phyloP scores from a whole-genome alignment of 345 rosid genomes.

The Draba incana region DNA sequence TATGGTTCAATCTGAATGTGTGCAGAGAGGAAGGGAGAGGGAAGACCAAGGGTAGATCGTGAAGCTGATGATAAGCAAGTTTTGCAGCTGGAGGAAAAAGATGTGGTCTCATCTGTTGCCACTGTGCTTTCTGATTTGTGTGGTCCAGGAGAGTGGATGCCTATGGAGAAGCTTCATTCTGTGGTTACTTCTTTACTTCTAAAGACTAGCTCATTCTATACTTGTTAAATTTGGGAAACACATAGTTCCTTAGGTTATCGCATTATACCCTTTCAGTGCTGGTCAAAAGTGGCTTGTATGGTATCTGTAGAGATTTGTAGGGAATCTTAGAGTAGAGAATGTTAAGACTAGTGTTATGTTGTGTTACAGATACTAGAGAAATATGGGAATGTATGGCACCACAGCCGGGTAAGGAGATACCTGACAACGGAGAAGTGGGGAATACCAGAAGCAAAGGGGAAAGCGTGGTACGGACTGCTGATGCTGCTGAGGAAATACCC shows the following conservation, averaged over 20 bases:
- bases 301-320: no score
- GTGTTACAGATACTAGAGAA: slow-evolving; percentile 69
- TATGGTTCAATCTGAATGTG: slow-evolving; percentile 15
- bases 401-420: slow-evolving; percentile 80
- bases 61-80: slow-evolving; percentile 92
- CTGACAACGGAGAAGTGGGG: slow-evolving; percentile 79
- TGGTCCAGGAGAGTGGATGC: slow-evolving; percentile 99
- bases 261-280: no score
- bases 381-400: slow-evolving; percentile 83
- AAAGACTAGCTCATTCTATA: no score
- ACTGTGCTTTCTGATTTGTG: slow-evolving; percentile 96
- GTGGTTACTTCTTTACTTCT: slow-evolving; percentile 55
- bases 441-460: slow-evolving; percentile 77
- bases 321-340: no score
- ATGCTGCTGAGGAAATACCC: slow-evolving; percentile 88
- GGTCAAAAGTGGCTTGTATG: no score
- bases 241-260: no score
- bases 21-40: slow-evolving; percentile 82
- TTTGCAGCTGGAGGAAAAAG: slow-evolving; percentile 92
- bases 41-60: slow-evolving; percentile 76
- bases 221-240: no score
- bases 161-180: slow-evolving; percentile 91
- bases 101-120: slow-evolving; percentile 97
- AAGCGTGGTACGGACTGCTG: slow-evolving; percentile 92
- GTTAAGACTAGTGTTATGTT: no score